Base-by-base conservation (phyloP, 2,329 filamentous ascomycete genomes). In the Coleophoma eucalyptorum region DNA sequence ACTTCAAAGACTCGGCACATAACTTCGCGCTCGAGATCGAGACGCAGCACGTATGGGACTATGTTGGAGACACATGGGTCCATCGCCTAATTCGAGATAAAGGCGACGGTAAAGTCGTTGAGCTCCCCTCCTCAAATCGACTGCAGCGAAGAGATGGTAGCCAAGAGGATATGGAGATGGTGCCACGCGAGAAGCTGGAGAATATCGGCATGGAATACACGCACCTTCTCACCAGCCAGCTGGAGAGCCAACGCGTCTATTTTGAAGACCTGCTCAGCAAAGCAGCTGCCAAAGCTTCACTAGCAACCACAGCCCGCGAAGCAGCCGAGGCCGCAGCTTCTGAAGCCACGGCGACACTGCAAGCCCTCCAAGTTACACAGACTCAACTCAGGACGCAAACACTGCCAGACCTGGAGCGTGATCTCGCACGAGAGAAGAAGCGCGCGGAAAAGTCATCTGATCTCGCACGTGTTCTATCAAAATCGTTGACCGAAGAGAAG, bases 11-110 rank as follows among this genome's bases (percentile, higher is more conserved):
- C 50, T 95, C 90, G 3, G 83, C 84, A 4, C 94, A 99, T 68
- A 89, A 88, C 56, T 99, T 96, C 65, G 88, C 91, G 21, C 88
- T 99, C 67, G 94, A 99, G 66, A 82, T 97, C 35, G 84, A 87
- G 55, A 96, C 91, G 1, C 93, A 99, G 67, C 87, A 96, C 61
- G 92, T 99, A 1, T 99, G 94, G 94, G 94, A 99, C 69, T 99
- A 99, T 58, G 90, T 89, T 0, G 91, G 90, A 4, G 94, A 99
- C 65, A 89, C 87, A 64, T 99, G 96, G 78, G 94, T 97, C 45
- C 94, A 99, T 69, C 86, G 94, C 10, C 82, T 97, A 47, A 96
- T 99, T 50, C 88, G 96, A 58, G 90, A 91, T 64, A 96, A 97
- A 72, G 86, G 90, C 10, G 91, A 96, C 66, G 90, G 90, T 20